phyloP scores from a whole-genome alignment of 495 filamentous ascomycete genomes.

The Hypoxylon perforatum region DNA sequence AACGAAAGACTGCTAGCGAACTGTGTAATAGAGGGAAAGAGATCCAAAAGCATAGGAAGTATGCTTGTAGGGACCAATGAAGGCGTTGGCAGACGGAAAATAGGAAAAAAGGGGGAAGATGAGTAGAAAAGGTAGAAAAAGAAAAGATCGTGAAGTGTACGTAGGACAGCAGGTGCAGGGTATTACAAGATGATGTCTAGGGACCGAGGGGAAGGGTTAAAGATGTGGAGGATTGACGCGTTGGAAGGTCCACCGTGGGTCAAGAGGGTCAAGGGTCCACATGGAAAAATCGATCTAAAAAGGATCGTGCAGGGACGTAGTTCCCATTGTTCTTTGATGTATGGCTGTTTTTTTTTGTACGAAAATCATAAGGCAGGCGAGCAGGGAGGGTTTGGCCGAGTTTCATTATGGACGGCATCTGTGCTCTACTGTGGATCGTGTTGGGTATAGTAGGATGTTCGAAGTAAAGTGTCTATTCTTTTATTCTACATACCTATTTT shows the following conservation, averaged over 20 bases:
- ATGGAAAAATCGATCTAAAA: conserved; percentile 37
- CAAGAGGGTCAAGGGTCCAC: conserved; percentile 19
- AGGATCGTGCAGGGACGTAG: background rate
- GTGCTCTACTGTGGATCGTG: too few species aligned
- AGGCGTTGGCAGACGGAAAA: conserved; percentile 7
- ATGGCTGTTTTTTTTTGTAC: background rate
- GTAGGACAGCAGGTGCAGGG: conserved; percentile 6
- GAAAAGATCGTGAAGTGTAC: conserved; percentile 29
- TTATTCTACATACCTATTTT: too few species aligned
- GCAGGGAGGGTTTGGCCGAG: too few species aligned
- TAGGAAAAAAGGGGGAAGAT: background rate
- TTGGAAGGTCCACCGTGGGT: conserved; percentile 32
- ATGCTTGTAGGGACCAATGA: conserved; percentile 24
- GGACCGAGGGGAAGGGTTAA: background rate
- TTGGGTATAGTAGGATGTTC: too few species aligned
- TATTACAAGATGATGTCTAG: conserved; percentile 24
- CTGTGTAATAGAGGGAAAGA: conserved; percentile 22
- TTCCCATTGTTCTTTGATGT: background rate
- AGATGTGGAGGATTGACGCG: conserved; percentile 29
- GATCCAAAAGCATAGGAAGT: conserved; percentile 29
- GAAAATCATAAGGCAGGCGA: background rate
- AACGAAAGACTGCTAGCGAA: conserved; percentile 36
- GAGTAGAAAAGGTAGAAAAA: conserved; percentile 13
- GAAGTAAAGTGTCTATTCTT: too few species aligned
- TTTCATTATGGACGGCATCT: too few species aligned